Evolutionary conservation across 805 yeast species (phyloP), one percentile per base, ranked within the genome.

Genomic region (Komagataella mondaviorum): DNA sequence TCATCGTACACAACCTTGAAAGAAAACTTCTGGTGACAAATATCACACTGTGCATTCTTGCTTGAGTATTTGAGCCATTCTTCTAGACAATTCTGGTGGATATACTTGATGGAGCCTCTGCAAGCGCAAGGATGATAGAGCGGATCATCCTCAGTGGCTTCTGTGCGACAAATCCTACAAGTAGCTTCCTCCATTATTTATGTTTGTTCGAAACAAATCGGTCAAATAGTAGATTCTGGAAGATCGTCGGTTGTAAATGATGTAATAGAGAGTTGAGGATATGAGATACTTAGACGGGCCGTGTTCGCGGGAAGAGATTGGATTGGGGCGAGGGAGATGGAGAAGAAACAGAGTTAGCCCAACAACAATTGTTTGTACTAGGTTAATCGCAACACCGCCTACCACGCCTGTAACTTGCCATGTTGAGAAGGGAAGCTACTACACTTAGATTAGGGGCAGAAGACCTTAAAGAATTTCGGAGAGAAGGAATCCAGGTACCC

Each of bases 81-180:
- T 59, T 81, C 69, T 48, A 91, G 67, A 65, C 99, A 93, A 52
- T 85, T 95, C 64, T 91, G 95, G 64, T 93, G 99, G 51, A 93
- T 87, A 60, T 82, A 90, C 63, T 84, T 85, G 63, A 93, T 95
- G 12, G 96, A 85, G 1, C 99, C 99, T 51, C 88, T 75, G 67
- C 99, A 93, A 60, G 79, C 83, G 67, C 99, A 93, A 3, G 99
- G 99, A 64, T 86, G 90, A 56, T 77, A 83, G 48, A 93, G 70
- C 3, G 96, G 96, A 56, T 86, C 88, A 1, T 76, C 80, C 0
- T 67, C 69, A 0, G 93, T 79, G n/a, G 78, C 90, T 59, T 88
- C 98, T 44, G 95, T 91, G 50, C 96, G 84, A 63, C 99, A 93
- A 48, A 93, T 90, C 54, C 99, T 84, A 66, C 99, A 93, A 3